These are phyloP conservation scores for Porphyrellus cyaneotinctus DNA, from an alignment of 768 basidiomycete genomes.

Conservation along the genomic window DNA sequence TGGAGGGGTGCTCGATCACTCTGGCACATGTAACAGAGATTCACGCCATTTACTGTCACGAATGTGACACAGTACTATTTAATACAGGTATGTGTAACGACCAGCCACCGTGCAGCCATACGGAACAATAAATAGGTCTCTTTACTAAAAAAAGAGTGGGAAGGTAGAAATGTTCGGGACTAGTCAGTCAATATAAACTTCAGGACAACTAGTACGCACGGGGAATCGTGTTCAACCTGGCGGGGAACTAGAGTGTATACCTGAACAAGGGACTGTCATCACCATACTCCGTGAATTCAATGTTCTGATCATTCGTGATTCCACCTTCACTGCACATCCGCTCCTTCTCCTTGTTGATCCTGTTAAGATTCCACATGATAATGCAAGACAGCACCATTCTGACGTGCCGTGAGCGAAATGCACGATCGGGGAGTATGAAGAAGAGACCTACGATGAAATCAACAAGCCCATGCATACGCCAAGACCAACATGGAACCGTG, in stretches of 20 bases:
- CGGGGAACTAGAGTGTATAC: slow-evolving; percentile 22
- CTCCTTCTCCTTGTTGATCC: slow-evolving; percentile 47
- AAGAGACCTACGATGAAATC: slow-evolving; percentile 13
- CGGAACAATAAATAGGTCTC: too few relatives aligned
- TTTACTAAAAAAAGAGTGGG: too few relatives aligned
- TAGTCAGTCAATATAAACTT: too few relatives aligned
- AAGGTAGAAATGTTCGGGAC: too few relatives aligned
- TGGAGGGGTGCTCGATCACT: too few relatives aligned
- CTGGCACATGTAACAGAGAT: too few relatives aligned
- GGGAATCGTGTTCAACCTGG: too few relatives aligned
- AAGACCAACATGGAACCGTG: slow-evolving; percentile 35
- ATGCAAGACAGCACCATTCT: slow-evolving; percentile 37
- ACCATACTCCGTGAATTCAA: slow-evolving; percentile 43
- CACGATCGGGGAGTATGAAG: slow-evolving; percentile 8
- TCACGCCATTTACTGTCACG: too few relatives aligned
- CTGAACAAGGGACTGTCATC: slow-evolving; percentile 55
- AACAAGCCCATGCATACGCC: slow-evolving; percentile 27
- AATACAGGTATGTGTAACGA: too few relatives aligned
- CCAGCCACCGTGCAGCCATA: too few relatives aligned
- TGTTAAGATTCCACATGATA: slow-evolving; percentile 43
- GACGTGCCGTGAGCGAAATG: slow-evolving; percentile 25
- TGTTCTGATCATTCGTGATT: slow-evolving; percentile 36
- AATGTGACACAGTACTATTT: too few relatives aligned
- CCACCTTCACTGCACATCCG: slow-evolving; percentile 39
- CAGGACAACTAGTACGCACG: too few relatives aligned